Base-by-base conservation (phyloP, 2,329 filamentous ascomycete species). In the Teratosphaeriaceae sp. region DNA sequence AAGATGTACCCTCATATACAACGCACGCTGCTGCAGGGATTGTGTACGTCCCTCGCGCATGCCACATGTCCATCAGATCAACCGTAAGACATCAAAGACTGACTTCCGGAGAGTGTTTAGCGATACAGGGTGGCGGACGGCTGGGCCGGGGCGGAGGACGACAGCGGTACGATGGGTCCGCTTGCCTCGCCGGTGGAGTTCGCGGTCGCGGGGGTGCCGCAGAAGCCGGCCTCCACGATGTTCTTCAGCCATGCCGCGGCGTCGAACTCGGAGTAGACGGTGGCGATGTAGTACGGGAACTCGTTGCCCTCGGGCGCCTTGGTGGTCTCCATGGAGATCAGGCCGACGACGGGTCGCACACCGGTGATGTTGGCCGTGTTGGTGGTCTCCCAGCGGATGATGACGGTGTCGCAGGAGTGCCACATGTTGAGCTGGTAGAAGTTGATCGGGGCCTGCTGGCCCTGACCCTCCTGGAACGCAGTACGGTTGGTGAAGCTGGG, bases 191-290 rank as follows among this genome's bases (percentile, higher is more conserved):
- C n/a, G 4, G 31, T 5, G 5, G 31, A 12, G 5, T 18, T 38
- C 3, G 35, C 15, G 35, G 12, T 38, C n/a, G 19, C 5, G 7
- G 35, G 3, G 6, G 35, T 18, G 4, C 33, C 20, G 44, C 55
- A 58, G 37, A 57, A 52, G 19, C 54, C 54, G 5, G 55, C 53
- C 15, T 50, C 55, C 23, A 48, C 31, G 23, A 60, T 42, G 43
- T 60, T 58, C 44, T 53, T 47, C 33, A 63, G 50, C 59, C 60
- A 63, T 21, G 56, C 56, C 15, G 50, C 60, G 13, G 55, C 45
- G 45, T 62, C 58, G 44, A 62, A 62, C 29, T 62, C 60, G 13
- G 51, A 56, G 43, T 55, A 60, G 16, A 61, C 53, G 3, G 48
- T 54, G 18, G 50, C 44, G 45, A 62, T 57, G 34, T 55, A 48